A percentile compares a stretch with the other conserved stretches of the same genome.
These are phyloP conservation scores for Lactifluus rugatus DNA, from an alignment of 768 basidiomycete species.

Conservation along the genomic window DNA sequence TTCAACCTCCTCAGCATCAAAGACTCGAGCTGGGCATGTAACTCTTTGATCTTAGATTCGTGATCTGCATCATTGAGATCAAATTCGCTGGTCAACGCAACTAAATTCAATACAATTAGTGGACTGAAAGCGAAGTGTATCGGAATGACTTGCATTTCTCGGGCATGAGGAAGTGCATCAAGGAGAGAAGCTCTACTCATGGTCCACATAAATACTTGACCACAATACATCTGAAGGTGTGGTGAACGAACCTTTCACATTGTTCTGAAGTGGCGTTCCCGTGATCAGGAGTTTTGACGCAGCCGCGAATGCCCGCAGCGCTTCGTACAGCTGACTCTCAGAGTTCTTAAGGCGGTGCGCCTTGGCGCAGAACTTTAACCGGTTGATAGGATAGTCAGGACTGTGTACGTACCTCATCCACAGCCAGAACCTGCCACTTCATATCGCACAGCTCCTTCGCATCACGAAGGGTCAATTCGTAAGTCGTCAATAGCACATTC, in stretches of 20 bases:
- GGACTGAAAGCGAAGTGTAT: neutral
- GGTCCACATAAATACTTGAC: slow-evolving; percentile 1
- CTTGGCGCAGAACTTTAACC: slow-evolving; percentile 28
- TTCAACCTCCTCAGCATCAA: slow-evolving; percentile 94
- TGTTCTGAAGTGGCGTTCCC: slow-evolving; percentile 97
- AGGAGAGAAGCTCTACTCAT: slow-evolving; percentile 70
- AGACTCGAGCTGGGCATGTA: slow-evolving; percentile 86
- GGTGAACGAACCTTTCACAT: slow-evolving; percentile 73
- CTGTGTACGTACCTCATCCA: slow-evolving; percentile 71
- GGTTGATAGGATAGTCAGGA: neutral
- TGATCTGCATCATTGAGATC: slow-evolving; percentile 91
- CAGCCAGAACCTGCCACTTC: slow-evolving; percentile 95
- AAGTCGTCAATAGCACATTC: slow-evolving; percentile 95
- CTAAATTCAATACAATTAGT: slow-evolving; percentile 32
- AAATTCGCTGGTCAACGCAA: slow-evolving; percentile 90
- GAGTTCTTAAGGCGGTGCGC: slow-evolving; percentile 98
- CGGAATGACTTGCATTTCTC: slow-evolving; percentile 67
- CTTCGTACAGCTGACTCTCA: slow-evolving; percentile 95
- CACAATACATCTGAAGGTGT: slow-evolving; percentile 7
- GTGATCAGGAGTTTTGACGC: slow-evolving; percentile 94
- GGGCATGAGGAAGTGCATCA: slow-evolving; percentile 99
- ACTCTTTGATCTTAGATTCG: slow-evolving; percentile 89
- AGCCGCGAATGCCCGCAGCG: slow-evolving; percentile 78
- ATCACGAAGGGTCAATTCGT: slow-evolving; percentile 90
- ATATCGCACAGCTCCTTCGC: slow-evolving; percentile 80